Conservation (phyloP, 2,329 filamentous ascomycete genomes). For the Stagonosporopsis cucurbitacearum region DNA sequence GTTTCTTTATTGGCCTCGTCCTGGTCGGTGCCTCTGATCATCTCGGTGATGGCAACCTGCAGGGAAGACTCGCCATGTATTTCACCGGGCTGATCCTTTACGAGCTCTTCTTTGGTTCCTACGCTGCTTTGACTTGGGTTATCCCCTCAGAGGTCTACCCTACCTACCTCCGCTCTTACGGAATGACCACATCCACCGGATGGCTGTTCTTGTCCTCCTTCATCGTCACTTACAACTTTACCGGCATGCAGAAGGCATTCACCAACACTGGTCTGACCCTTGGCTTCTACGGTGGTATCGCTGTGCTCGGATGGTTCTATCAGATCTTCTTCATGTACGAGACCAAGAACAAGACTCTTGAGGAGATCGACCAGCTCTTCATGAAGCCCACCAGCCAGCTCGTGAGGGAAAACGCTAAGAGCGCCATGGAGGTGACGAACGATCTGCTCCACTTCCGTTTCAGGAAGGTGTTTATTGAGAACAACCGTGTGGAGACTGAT, state of each 20-base stretch:
- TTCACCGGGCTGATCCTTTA: conserved; percentile 66
- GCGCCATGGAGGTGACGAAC: conserved; percentile 51
- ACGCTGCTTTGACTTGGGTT: conserved; percentile 46
- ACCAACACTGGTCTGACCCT: conserved; percentile 68
- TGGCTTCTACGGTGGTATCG: conserved; percentile 78
- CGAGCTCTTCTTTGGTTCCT: conserved; percentile 47
- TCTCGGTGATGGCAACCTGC: conserved; percentile 52
- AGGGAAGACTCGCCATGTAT: conserved; percentile 64
- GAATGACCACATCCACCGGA: conserved; percentile 73
- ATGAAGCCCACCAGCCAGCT: conserved; percentile 67
- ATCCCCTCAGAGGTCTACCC: conserved; percentile 72
- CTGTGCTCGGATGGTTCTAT: conserved; percentile 72
- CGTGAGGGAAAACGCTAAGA: conserved; percentile 57
- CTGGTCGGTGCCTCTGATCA: conserved; percentile 71
- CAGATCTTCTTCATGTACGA: conserved; percentile 79
- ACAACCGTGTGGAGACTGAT: conserved; percentile 27
- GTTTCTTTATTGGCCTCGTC: conserved; percentile 73
- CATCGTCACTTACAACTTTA: conserved; percentile 78
- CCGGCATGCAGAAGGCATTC: conserved; percentile 72
- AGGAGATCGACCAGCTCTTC: conserved; percentile 75
- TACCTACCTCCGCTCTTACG: conserved; percentile 74
- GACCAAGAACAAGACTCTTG: conserved; percentile 71
- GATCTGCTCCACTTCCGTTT: conserved; percentile 55
- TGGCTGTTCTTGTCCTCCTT: conserved; percentile 75
- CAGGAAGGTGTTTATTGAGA: conserved; percentile 56